Evolutionary conservation across 2,329 filamentous ascomycete genomes (phyloP).

Genomic region (Coniella vitis): DNA sequence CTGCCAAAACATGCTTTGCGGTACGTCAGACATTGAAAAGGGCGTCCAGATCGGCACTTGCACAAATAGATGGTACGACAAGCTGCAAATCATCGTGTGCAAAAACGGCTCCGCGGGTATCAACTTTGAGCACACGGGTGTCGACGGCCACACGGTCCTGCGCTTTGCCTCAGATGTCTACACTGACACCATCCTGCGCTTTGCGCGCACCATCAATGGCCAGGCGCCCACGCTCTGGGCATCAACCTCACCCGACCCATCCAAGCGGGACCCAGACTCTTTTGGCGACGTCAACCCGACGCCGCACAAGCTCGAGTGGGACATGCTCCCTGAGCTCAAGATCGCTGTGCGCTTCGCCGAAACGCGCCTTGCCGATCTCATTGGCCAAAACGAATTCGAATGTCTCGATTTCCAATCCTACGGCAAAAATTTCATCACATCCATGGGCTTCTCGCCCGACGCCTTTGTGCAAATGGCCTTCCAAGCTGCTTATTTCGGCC

Average conservation of each 20-base stretch:
- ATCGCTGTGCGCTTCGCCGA: constrained; percentile 93
- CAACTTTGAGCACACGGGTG: constrained; percentile 98
- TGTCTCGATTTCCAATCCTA: constrained; percentile 85
- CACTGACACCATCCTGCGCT: constrained; percentile 93
- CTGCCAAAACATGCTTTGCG: constrained; percentile 98
- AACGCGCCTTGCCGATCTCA: constrained; percentile 85
- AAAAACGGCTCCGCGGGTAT: constrained; percentile 98
- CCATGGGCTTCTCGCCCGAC: constrained; percentile 93
- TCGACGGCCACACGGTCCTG: constrained; percentile 94
- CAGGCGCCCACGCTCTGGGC: constrained; percentile 89
- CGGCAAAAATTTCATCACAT: constrained; percentile 96
- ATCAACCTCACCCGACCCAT: constrained; percentile 81
- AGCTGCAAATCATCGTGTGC: constrained; percentile 97
- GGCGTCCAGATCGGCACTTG: constrained; percentile 96
- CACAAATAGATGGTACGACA: constrained; percentile 98
- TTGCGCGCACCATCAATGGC: constrained; percentile 91
- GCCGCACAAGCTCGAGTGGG: constrained; percentile 95
- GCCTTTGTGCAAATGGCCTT: constrained; percentile 99
- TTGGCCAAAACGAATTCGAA: constrained; percentile 93
- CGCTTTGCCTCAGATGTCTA: constrained; percentile 95
- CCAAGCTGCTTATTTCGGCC: constrained; percentile 93
- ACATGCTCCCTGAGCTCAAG: constrained; percentile 85
- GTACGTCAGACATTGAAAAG: constrained; percentile 82
- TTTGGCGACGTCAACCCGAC: constrained; percentile 92
- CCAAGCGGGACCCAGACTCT: constrained; percentile 82